Conservation (phyloP, 768 basidiomycete genomes). For the Phylloporus scabripes region DNA sequence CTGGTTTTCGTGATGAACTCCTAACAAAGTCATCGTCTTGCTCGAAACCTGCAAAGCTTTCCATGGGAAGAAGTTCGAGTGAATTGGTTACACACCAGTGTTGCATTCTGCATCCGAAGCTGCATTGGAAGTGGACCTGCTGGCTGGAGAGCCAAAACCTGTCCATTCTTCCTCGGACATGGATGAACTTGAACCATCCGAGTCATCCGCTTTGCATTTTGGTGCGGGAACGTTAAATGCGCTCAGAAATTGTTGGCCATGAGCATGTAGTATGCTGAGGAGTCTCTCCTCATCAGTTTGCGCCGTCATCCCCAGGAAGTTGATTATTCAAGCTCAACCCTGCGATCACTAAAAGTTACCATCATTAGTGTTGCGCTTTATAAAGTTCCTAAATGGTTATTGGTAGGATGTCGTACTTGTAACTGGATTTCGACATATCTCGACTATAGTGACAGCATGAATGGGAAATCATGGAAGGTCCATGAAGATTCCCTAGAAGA, state of each 20-base stretch:
- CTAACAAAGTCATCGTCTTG: conserved; percentile 44
- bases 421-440: neutral
- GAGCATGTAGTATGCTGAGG: conserved; percentile 39
- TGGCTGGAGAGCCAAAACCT: conserved; percentile 27
- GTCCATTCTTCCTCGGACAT: conserved; percentile 39
- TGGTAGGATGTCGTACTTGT: no score
- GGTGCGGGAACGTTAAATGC: conserved; percentile 33
- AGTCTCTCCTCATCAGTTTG: conserved; percentile 28
- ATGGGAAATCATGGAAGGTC: neutral
- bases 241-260: conserved; percentile 42
- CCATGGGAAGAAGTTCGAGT: neutral
- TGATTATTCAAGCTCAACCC: neutral
- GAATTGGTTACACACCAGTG: conserved; percentile 9
- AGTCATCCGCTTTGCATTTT: conserved; percentile 14
- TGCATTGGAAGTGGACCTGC: neutral
- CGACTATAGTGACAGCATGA: neutral
- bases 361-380: neutral
- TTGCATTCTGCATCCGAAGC: conserved; percentile 19
- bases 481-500: neutral
- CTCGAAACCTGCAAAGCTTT: conserved; percentile 31
- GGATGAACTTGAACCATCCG: conserved; percentile 10
- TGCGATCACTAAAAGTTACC: neutral
- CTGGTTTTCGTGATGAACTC: conserved; percentile 30
- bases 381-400: neutral
- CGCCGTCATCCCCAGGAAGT: conserved; percentile 4